Conservation (phyloP, 192 early-diverging fungal genomes). For the Phycomyces blakesleeanus region DNA sequence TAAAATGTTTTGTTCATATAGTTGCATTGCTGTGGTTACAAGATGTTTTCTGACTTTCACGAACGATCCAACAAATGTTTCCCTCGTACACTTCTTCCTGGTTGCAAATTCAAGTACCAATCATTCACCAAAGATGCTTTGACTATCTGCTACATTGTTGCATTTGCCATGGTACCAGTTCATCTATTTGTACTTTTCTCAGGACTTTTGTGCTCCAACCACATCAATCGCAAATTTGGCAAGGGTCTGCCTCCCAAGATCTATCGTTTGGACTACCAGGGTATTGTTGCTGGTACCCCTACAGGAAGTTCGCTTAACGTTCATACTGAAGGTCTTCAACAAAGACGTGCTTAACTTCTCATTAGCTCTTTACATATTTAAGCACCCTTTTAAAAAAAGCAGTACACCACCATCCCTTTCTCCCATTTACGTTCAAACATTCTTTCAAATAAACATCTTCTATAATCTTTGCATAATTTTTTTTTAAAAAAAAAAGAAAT, state of each 20-base stretch:
- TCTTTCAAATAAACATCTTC: background rate
- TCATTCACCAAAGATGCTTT: constrained; percentile 33
- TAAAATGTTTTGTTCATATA: constrained; percentile 8
- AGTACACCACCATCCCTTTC: background rate
- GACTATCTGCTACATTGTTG: constrained; percentile 38
- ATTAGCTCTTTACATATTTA: background rate
- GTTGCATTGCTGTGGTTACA: constrained; percentile 49
- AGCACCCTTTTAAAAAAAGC: background rate
- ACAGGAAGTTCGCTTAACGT: constrained; percentile 32
- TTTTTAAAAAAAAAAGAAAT: too few relatives aligned
- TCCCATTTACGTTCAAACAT: background rate
- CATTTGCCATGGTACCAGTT: constrained; percentile 37
- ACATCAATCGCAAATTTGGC: constrained; percentile 42
- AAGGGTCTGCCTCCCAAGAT: constrained; percentile 37
- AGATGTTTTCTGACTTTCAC: constrained; percentile 41
- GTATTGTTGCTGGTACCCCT: constrained; percentile 34
- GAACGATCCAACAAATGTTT: constrained; percentile 48
- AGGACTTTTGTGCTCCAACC: constrained; percentile 45
- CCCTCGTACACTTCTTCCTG: constrained; percentile 42
- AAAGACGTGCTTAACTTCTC: background rate
- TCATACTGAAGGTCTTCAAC: constrained; percentile 17
- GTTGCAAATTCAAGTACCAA: constrained; percentile 39
- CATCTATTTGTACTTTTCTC: constrained; percentile 41
- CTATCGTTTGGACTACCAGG: constrained; percentile 36
- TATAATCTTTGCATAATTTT: too few relatives aligned